Evolutionary conservation across 495 filamentous ascomycete species (phyloP), one percentile per base, ranked within the genome.

Genomic region (Penicillium argentinense): DNA sequence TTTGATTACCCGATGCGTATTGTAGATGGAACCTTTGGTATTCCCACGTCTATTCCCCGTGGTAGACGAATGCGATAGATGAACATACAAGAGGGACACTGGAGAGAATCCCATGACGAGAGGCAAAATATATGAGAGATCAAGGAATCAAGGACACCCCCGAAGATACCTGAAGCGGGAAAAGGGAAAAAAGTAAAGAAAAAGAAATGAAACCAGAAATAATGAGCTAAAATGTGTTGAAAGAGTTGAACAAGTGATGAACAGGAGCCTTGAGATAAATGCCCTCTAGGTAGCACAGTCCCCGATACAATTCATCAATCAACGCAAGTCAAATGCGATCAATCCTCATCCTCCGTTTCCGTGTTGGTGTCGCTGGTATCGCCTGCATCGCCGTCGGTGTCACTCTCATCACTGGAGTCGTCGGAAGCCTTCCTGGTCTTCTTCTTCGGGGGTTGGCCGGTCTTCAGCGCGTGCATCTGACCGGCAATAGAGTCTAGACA

Each of bases 401-500:
- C 89, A 60, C 91, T 96, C 64, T 96, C 86, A 64, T 96, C 86
- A 44, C 80, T 82, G 29, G 82, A 81, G 36, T 81, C 81, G 16
- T 80, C 76, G 14, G 72, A 75, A 45, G 75, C 65, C 59, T 73
- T 73, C 69, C 72, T 74, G 62, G 78, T 76, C 68, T 83, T 84
- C 53, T 80, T 76, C 52, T 75, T 65, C 16, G 80, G 69, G 16
- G 77, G 67, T 43, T 80, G 78, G 28, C 84, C 84, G 4, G 80
- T 79, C 67, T 93, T 95, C 42, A 96, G 79, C 1, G 88, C 86
- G 32, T 84, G 83, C 93, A 97, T 97, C 71, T 95, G 89, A 42
- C 93, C 95, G 17, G 91, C 92, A 58, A 98, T 75, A 2, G 93
- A 91, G 72, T 97, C 93, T 97, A 45, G 27, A 47, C 18, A 6